These are phyloP conservation scores for Aspergillus hiratsukae DNA, from an alignment of 2,329 filamentous ascomycete species.

Conservation along the genomic window DNA sequence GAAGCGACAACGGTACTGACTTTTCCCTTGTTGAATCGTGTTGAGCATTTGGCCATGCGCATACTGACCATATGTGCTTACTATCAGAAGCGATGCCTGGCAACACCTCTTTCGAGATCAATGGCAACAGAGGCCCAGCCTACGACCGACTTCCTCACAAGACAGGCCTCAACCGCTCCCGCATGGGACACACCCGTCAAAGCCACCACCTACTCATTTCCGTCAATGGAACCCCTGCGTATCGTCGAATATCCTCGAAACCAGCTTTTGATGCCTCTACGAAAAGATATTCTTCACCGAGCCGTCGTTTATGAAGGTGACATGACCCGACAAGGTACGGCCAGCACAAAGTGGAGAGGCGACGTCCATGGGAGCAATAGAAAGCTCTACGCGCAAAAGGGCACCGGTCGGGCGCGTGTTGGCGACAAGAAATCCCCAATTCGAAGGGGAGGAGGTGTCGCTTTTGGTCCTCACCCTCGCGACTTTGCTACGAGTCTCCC, in stretches of 20 bases:
- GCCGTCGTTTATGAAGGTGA: slow-evolving; percentile 93
- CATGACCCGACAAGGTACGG: slow-evolving; percentile 79
- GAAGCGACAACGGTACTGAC: slow-evolving; percentile 33
- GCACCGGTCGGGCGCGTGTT: slow-evolving; percentile 71
- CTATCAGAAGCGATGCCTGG: slow-evolving; percentile 40
- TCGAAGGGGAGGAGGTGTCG: slow-evolving; percentile 77
- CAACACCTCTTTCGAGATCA: slow-evolving; percentile 38
- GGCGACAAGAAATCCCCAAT: slow-evolving; percentile 80
- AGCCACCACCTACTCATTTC: slow-evolving; percentile 86
- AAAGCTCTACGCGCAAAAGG: slow-evolving; percentile 86
- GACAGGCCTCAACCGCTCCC: slow-evolving; percentile 14
- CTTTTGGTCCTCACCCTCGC: slow-evolving; percentile 83
- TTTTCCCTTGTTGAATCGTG: slow-evolving; percentile 2
- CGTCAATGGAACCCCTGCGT: slow-evolving; percentile 74
- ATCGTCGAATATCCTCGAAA: slow-evolving; percentile 74
- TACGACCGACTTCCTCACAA: slow-evolving; percentile 23
- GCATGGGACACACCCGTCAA: slow-evolving; percentile 58
- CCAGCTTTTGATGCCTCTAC: slow-evolving; percentile 81
- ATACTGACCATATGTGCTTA: slow-evolving; percentile 18
- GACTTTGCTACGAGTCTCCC: slow-evolving; percentile 83
- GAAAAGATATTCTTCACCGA: slow-evolving; percentile 86
- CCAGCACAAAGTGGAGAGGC: slow-evolving; percentile 71
- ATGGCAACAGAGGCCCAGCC: slow-evolving; percentile 47
- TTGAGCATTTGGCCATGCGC: background rate
- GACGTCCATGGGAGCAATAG: slow-evolving; percentile 79